Evolutionary conservation across 1,139 yeast species (phyloP).

Genomic region (Candida glucosophila): DNA sequence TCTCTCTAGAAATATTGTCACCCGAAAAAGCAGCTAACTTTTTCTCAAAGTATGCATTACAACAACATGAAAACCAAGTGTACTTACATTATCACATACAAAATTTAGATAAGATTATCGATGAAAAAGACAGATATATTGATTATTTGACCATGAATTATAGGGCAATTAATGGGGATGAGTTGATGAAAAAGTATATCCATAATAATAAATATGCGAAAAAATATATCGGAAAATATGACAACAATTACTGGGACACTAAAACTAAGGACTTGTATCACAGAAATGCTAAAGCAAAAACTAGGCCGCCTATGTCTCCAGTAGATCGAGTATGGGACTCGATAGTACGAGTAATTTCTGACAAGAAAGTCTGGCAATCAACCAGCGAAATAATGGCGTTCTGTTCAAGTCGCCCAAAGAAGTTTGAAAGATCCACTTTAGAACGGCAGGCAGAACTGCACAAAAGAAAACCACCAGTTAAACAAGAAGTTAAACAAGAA

Average conservation of each 20-base stretch:
- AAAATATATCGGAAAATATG: too few species aligned
- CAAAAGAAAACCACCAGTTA: too few species aligned
- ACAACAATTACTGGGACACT: conserved; percentile 10
- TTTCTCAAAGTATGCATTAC: conserved; percentile 14
- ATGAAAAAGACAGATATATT: conserved; percentile 25
- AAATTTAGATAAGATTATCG: conserved; percentile 15
- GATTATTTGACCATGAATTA: conserved; percentile 28
- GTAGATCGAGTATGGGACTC: too few species aligned
- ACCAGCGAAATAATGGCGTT: neutral
- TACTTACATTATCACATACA: conserved; percentile 13
- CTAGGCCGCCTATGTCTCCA: too few species aligned
- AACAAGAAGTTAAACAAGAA: too few species aligned
- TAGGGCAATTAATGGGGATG: conserved; percentile 27
- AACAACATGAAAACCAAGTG: conserved; percentile 17
- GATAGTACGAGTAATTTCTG: too few species aligned
- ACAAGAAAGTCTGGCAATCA: too few species aligned
- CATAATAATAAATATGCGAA: conserved; percentile 10
- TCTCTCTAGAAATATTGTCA: conserved; percentile 8
- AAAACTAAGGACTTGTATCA: conserved; percentile 4
- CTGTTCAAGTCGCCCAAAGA: conserved; percentile 1
- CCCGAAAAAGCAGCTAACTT: conserved; percentile 8
- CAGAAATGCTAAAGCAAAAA: too few species aligned
- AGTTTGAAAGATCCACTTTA: too few species aligned
- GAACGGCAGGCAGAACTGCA: too few species aligned
- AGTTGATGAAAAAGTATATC: conserved; percentile 21